phyloP scores from a whole-genome alignment of 306 rosid species.

The Cotoneaster glaucophyllus region DNA sequence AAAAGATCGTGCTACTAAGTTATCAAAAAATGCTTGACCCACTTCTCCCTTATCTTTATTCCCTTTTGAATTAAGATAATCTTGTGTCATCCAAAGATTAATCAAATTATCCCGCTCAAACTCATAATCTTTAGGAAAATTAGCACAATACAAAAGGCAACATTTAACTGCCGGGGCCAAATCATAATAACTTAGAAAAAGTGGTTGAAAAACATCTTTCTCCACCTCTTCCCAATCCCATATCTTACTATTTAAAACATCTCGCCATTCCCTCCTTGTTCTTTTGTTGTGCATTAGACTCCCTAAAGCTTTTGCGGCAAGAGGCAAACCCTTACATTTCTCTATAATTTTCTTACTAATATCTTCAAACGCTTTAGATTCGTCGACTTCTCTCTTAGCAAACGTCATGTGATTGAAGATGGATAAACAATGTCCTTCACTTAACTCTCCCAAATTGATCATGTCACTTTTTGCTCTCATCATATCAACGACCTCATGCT shows the following conservation, averaged over 20 bases:
- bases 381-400: background rate
- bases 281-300: background rate
- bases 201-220: background rate
- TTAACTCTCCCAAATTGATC: too few species aligned
- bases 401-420: background rate
- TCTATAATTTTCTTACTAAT: background rate
- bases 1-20: background rate
- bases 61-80: background rate
- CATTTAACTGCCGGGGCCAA: background rate
- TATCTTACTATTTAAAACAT: background rate
- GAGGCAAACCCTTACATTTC: background rate
- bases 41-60: background rate
- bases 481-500: background rate
- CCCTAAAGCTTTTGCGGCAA: background rate
- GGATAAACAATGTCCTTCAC: background rate
- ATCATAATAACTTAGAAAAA: background rate
- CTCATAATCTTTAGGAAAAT: background rate
- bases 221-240: background rate
- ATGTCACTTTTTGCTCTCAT: background rate
- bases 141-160: background rate
- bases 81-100: background rate
- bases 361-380: background rate
- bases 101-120: background rate
- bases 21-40: background rate
- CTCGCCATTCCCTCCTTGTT: background rate